Evolutionary conservation across 1,139 yeast species (phyloP), one percentile per base, ranked within the genome.

Genomic region (Blastobotrys arbuscula): DNA sequence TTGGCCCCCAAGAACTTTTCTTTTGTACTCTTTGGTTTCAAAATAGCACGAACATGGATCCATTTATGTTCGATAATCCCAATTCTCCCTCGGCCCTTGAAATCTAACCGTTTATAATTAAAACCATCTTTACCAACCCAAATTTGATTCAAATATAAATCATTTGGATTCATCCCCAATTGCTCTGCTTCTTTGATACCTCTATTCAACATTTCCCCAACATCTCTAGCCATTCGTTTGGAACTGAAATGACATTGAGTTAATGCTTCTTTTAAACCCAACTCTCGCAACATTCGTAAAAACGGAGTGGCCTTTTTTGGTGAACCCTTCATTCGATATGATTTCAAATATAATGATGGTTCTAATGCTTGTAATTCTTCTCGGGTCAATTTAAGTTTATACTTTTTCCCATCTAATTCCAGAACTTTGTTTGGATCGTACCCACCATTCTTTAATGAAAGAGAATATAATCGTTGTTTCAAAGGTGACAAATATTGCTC

Each of bases 61-160:
- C 78, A 84, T 55, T 84, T 81, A 64, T 87, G 95, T 39, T 75
- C 77, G 47, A 86, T 77, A 47, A 85, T 69, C 63, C 97, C 97
- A 36, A 78, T 74, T 67, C 96, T 79, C 55, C 97, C 97, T 72
- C 97, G 82, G 54, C 94, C 96, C 71, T 88, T 89, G 62, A 78
- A 75, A 58, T 90, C 96, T n/a, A 82, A 68, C 65, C 94, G 78
- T 66, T 79, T 83, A 45, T 65, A 64, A 81, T 85, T 80, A 47
- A 68, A 62, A 15, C 96, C 96, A 65, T 90, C 97, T 53, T 88
- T 81, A 43, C 97, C 97, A 26, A 82, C 82, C 97, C 97, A 92
- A 55, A 89, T 79, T 62, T 86, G 86, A 46, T 84, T 81, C 53
- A 92, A 77, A 61, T 83, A 87, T 48, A 90, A 67, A 39, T 76